These are phyloP conservation scores for Fusarium sp. DNA, from an alignment of 2,329 filamentous ascomycete species.

Conservation along the genomic window DNA sequence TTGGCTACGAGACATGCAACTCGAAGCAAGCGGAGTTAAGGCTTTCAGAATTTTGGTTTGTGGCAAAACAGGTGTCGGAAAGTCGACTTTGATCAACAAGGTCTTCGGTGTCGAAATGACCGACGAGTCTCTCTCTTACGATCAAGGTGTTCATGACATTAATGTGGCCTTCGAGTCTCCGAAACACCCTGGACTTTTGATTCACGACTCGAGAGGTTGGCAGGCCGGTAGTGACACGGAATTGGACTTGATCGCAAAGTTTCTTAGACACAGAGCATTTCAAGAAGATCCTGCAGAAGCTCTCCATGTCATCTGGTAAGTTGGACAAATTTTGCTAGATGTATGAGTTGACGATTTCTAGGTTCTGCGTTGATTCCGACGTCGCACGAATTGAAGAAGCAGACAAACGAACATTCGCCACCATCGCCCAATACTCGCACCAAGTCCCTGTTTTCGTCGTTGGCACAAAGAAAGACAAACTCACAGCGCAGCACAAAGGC, in stretches of 20 bases:
- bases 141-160: conserved; percentile 46
- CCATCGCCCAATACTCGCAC: conserved; percentile 45
- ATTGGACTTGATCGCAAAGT: conserved; percentile 46
- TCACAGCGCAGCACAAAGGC: conserved; percentile 39
- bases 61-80: conserved; percentile 45
- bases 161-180: conserved; percentile 46
- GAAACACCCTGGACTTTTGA: conserved; percentile 41
- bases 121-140: conserved; percentile 40
- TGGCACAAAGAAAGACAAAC: conserved; percentile 47
- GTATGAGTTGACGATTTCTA: neutral
- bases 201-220: conserved; percentile 46
- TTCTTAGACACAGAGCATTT: conserved; percentile 43
- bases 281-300: conserved; percentile 45
- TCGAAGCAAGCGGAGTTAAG: conserved; percentile 44
- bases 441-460: conserved; percentile 46
- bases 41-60: conserved; percentile 46
- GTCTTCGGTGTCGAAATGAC: conserved; percentile 48
- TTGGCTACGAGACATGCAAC: conserved; percentile 42
- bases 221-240: conserved; percentile 44
- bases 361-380: conserved; percentile 46
- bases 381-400: conserved; percentile 46
- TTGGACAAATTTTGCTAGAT: fast-evolving
- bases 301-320: conserved; percentile 44
- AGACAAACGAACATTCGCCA: conserved; percentile 46
- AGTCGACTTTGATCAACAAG: conserved; percentile 47